A percentile compares a stretch with the other conserved stretches of the same genome.
Evolutionary conservation across 225 moss, liverwort and hornwort genomes (phyloP).

Genomic region (Pseudoscleropodium purum): DNA sequence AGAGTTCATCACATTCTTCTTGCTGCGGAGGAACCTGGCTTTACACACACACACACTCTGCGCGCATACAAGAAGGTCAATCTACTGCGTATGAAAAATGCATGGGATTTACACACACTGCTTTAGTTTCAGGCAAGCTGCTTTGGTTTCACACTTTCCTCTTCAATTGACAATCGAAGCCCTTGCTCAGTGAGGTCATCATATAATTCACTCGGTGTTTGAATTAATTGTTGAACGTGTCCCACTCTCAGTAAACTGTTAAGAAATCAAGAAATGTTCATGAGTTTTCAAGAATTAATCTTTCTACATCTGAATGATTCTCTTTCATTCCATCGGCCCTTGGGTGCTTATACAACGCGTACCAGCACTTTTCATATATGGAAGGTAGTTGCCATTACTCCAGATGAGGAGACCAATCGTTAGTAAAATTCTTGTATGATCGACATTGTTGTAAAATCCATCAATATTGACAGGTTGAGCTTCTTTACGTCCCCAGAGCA

Average conservation of each 20-base stretch:
- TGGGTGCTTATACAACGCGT: background rate
- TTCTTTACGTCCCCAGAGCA: background rate
- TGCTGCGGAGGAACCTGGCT: background rate
- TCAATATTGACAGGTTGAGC: background rate
- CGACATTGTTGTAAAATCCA: background rate
- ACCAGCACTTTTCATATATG: background rate
- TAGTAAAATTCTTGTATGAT: background rate
- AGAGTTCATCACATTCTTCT: background rate
- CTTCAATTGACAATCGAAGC: background rate
- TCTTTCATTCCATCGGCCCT: background rate
- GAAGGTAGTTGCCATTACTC: background rate
- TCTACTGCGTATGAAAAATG: background rate
- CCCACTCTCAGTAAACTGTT: background rate
- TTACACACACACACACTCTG: background rate
- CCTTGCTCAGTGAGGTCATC: background rate
- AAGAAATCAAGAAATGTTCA: background rate
- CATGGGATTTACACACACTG: background rate
- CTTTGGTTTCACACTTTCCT: background rate
- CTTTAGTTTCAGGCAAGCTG: background rate
- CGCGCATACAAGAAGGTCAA: background rate
- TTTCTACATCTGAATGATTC: background rate
- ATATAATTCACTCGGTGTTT: background rate
- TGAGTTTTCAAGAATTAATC: too few relatives aligned
- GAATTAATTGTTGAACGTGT: background rate
- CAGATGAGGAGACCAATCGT: background rate